phyloP scores from a whole-genome alignment of 352 stramenopile genomes.

The Elongisporangium prolatum region DNA sequence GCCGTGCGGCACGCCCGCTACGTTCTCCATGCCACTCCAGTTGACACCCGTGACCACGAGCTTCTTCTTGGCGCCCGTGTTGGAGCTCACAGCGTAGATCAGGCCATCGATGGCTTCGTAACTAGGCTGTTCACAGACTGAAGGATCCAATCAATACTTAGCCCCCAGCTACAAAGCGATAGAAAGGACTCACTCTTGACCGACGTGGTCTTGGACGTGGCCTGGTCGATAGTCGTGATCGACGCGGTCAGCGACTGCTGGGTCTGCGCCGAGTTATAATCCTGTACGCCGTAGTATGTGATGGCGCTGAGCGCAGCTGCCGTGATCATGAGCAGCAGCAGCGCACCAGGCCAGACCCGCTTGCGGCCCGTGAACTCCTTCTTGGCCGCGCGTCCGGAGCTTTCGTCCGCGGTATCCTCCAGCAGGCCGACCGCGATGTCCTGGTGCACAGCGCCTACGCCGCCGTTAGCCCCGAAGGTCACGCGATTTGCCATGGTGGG shows the following conservation, averaged over 20 bases:
- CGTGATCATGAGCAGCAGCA: constrained; percentile 62
- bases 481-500: constrained; percentile 30
- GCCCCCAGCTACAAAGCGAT: neutral
- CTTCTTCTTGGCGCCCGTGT: constrained; percentile 44
- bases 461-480: constrained; percentile 14
- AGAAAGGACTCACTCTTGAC: constrained; percentile 33
- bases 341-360: constrained; percentile 70
- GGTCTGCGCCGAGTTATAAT: constrained; percentile 57
- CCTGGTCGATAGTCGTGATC: constrained; percentile 25
- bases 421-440: constrained; percentile 75
- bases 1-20: constrained; percentile 69
- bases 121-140: constrained; percentile 68
- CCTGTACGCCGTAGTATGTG: constrained; percentile 55
- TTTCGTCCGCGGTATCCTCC: constrained; percentile 27
- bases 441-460: constrained; percentile 23
- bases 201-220: constrained; percentile 23
- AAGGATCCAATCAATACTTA: constrained; percentile 1
- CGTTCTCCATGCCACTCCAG: constrained; percentile 86
- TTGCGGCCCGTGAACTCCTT: constrained; percentile 64
- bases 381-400: constrained; percentile 4
- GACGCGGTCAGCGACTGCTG: constrained; percentile 55
- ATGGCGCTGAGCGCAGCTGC: constrained; percentile 42
- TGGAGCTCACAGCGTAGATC: constrained; percentile 58
- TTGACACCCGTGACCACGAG: constrained; percentile 84
- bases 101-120: constrained; percentile 55